Conservation (phyloP, 2,329 filamentous ascomycete species). For the Cladobotryum protrusum region DNA sequence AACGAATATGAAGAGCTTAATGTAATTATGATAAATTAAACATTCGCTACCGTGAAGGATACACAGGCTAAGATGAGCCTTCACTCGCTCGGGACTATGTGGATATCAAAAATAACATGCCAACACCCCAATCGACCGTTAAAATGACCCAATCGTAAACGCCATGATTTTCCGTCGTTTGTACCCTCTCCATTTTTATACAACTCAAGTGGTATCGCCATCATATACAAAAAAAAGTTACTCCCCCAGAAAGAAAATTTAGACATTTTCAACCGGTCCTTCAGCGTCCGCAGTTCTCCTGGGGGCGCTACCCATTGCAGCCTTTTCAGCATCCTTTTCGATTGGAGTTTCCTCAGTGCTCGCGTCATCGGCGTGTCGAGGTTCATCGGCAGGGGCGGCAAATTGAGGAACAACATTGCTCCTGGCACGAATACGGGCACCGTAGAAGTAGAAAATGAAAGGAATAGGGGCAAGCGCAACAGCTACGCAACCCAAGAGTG, state of each 20-base stretch:
- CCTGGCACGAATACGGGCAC: constrained; percentile 47
- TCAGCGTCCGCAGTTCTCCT: constrained; percentile 21
- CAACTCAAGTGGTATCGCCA: too few species aligned
- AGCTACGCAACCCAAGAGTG: constrained; percentile 56
- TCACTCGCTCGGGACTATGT: too few species aligned
- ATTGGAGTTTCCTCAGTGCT: constrained; percentile 13
- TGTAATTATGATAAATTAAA: too few species aligned
- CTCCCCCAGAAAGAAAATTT: background rate
- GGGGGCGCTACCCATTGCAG: constrained; percentile 30
- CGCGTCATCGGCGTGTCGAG: constrained; percentile 17
- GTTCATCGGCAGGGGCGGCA: constrained; percentile 14
- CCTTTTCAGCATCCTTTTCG: constrained; percentile 29
- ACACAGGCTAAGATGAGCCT: too few species aligned
- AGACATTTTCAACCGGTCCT: constrained; percentile 15
- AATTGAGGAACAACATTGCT: constrained; percentile 51
- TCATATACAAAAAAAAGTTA: too few species aligned
- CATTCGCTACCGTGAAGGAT: too few species aligned
- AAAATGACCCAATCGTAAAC: too few species aligned
- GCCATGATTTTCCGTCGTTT: too few species aligned
- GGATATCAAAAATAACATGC: too few species aligned
- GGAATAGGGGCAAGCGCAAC: constrained; percentile 54
- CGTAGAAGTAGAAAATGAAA: constrained; percentile 56
- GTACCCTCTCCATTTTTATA: too few species aligned
- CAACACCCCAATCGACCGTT: too few species aligned
- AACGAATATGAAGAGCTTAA: too few species aligned